Percentiles rank a stretch among this genome's conserved stretches.
Evolutionary conservation across 2,329 filamentous ascomycete genomes (phyloP).

Genomic region (Hymenoscyphus occultus): DNA sequence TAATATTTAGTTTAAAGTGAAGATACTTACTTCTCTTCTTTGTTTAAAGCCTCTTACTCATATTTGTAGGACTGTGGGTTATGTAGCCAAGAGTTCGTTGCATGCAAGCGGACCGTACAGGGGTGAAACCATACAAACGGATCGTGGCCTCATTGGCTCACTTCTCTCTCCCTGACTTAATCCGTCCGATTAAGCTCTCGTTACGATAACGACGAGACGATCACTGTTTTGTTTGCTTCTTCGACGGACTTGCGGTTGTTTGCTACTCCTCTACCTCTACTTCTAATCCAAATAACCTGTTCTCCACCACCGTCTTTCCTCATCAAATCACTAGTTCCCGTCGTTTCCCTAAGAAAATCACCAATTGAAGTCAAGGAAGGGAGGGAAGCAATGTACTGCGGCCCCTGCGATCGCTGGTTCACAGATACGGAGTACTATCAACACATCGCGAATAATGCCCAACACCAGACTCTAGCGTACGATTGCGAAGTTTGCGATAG

Average conservation of each 20-base stretch:
- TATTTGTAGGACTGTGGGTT: no score
- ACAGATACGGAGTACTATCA: background rate
- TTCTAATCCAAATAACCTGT: background rate
- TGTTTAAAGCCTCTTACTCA: background rate
- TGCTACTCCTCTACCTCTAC: no score
- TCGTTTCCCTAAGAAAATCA: background rate
- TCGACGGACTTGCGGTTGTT: background rate
- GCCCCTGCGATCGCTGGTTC: background rate
- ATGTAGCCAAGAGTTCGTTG: background rate
- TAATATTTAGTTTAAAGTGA: no score
- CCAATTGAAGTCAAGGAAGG: background rate
- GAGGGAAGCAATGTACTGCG: background rate
- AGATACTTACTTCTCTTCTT: no score
- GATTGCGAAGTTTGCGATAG: constrained; percentile 25
- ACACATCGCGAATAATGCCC: background rate
- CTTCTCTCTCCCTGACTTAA: background rate
- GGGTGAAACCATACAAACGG: background rate
- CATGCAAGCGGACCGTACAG: background rate
- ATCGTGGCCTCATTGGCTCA: background rate
- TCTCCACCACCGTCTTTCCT: background rate
- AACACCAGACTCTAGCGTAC: constrained; percentile 10
- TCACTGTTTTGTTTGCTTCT: background rate
- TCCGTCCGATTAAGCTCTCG: background rate
- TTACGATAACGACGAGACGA: background rate
- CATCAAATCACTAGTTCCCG: background rate